These are phyloP conservation scores for Eremothecium sinecaudum DNA, from an alignment of 1,139 yeast species.

Conservation along the genomic window DNA sequence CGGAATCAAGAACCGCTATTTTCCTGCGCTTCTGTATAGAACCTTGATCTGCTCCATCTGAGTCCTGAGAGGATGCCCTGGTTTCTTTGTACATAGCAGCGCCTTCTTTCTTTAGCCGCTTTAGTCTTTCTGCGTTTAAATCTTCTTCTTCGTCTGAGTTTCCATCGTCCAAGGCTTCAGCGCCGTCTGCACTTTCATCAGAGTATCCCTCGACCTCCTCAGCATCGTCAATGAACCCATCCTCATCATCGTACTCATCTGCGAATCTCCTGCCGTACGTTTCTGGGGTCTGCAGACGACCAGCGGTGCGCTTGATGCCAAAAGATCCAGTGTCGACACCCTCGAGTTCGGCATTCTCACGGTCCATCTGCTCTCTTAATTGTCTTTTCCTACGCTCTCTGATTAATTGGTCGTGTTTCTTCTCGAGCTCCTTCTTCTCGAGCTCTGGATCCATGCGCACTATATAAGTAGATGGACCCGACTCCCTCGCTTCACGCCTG, in stretches of 20 bases:
- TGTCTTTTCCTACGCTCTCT: slow-evolving; percentile 62
- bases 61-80: slow-evolving; percentile 14
- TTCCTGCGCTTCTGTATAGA: slow-evolving; percentile 36
- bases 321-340: slow-evolving; percentile 28
- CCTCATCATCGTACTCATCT: slow-evolving; percentile 40
- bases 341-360: slow-evolving; percentile 36
- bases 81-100: slow-evolving; percentile 38
- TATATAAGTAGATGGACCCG: slow-evolving; percentile 57
- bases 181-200: slow-evolving; percentile 47
- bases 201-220: slow-evolving; percentile 45
- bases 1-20: slow-evolving; percentile 50
- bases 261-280: slow-evolving; percentile 13
- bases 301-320: slow-evolving; percentile 20
- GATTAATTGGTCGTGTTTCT: slow-evolving; percentile 60
- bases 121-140: slow-evolving; percentile 54
- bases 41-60: slow-evolving; percentile 28
- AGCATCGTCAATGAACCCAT: slow-evolving; percentile 35
- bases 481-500: slow-evolving; percentile 48
- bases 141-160: slow-evolving; percentile 43
- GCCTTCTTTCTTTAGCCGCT: slow-evolving; percentile 50
- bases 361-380: slow-evolving; percentile 44
- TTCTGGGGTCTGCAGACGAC: slow-evolving; percentile 20
- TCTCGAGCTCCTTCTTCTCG: slow-evolving; percentile 73
- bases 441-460: slow-evolving; percentile 83
- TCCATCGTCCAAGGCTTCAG: slow-evolving; percentile 38